phyloP scores from a whole-genome alignment of 805 yeast genomes.

The Candida taoyuanica region DNA sequence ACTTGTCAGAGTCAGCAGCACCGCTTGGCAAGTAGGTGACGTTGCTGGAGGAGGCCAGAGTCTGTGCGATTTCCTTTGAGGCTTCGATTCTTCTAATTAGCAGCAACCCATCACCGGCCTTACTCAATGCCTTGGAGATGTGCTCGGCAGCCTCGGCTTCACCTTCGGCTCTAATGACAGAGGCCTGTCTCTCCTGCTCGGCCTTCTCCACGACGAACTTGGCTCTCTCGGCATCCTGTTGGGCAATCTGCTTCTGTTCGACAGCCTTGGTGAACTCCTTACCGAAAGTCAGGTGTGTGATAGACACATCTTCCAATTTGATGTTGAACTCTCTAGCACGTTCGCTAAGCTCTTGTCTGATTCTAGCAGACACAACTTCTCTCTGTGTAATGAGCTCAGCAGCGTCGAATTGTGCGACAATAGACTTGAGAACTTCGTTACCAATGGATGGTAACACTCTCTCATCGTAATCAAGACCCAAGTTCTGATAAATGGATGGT shows the following conservation, averaged over 20 bases:
- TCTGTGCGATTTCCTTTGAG: slow-evolving; percentile 88
- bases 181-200: slow-evolving; percentile 94
- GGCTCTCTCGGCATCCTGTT: slow-evolving; percentile 98
- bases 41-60: slow-evolving; percentile 78
- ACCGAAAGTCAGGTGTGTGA: slow-evolving; percentile 97
- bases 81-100: slow-evolving; percentile 95
- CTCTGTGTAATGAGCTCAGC: slow-evolving; percentile 97
- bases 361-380: slow-evolving; percentile 86
- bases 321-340: slow-evolving; percentile 89
- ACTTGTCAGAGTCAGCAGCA: slow-evolving; percentile 30
- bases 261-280: slow-evolving; percentile 96
- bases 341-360: slow-evolving; percentile 76
- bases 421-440: slow-evolving; percentile 82
- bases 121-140: slow-evolving; percentile 85
- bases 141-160: slow-evolving; percentile 98
- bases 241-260: slow-evolving; percentile 98
- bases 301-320: slow-evolving; percentile 91
- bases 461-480: slow-evolving; percentile 94
- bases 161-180: slow-evolving; percentile 96
- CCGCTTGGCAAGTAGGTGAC: slow-evolving; percentile 80
- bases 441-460: slow-evolving; percentile 90
- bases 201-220: slow-evolving; percentile 90
- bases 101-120: slow-evolving; percentile 94
- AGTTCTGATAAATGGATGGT: slow-evolving; percentile 83
- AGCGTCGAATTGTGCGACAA: slow-evolving; percentile 92